phyloP scores from a whole-genome alignment of 2,329 filamentous ascomycete species.

The Scytalidium sp. region DNA sequence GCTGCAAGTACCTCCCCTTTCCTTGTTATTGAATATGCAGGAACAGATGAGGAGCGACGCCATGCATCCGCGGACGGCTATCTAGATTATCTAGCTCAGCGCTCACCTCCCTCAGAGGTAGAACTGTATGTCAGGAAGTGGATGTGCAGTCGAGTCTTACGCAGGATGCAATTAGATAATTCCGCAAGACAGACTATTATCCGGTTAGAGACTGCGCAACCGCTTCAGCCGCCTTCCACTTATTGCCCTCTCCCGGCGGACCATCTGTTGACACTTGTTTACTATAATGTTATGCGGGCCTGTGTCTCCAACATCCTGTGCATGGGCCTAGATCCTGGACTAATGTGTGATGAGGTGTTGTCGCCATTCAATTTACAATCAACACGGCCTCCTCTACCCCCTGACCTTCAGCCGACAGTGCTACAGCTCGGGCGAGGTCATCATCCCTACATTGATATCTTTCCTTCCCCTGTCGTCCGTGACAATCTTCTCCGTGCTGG shows the following conservation, averaged over 20 bases:
- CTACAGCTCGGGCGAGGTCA: constrained; percentile 34
- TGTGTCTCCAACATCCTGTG: constrained; percentile 29
- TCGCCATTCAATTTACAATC: constrained; percentile 13
- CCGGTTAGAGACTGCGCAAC: not conserved
- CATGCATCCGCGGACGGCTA: constrained; percentile 1
- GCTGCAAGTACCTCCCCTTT: not conserved
- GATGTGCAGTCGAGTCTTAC: not conserved
- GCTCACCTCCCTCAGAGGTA: not conserved
- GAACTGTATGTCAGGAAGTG: not conserved
- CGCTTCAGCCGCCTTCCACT: constrained; percentile 5
- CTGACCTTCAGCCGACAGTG: constrained; percentile 32
- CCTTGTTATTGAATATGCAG: constrained; percentile 1
- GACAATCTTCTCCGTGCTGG: constrained; percentile 35
- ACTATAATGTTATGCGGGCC: constrained; percentile 36
- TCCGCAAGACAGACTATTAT: not conserved
- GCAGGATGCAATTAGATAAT: constrained; percentile 1
- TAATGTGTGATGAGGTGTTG: constrained; percentile 13
- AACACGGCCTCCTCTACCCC: constrained; percentile 8
- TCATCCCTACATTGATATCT: constrained; percentile 37
- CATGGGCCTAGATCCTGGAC: constrained; percentile 17
- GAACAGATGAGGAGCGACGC: constrained; percentile 1
- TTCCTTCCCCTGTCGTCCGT: constrained; percentile 34
- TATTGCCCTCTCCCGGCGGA: constrained; percentile 13
- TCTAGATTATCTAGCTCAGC: not conserved
- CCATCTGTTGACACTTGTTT: constrained; percentile 31